Evolutionary conservation across 192 early-diverging fungal genomes (phyloP), one percentile per base, ranked within the genome.

Genomic region (Coemansia sp.): DNA sequence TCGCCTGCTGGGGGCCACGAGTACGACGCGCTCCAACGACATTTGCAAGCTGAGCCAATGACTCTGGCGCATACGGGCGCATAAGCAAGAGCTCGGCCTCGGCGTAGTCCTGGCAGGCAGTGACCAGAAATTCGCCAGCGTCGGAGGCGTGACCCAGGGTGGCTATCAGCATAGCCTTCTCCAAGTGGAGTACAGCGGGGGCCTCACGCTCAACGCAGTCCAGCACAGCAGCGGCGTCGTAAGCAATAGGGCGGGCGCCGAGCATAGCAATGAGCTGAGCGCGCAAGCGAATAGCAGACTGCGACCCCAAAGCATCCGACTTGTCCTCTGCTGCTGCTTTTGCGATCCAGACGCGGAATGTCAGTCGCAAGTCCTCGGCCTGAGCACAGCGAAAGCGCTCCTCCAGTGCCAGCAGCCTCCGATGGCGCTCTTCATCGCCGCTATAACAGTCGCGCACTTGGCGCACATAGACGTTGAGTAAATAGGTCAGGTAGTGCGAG

Each of bases 1-100:
- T 43, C 13, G 42, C 11, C 5, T 43, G 42, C 4, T 23, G 47
- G 3, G n/a, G 33, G 3, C 3, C 28, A 35, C 32, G 35, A 32
- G 32, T 6, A 7, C 58, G 32, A 37, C 32, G 32, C 16, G 16
- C 58, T n/a, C 58, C 35, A 19, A 7, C 1, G n/a, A 9, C 17
- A 21, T 23, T 53, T 43, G 32, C 19, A 23, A 82, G 55, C 11
- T 40, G 68, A 1, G 74, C 79, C 38, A 82, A 68, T 2, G 79
- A 82, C 14, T 7, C 3, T 3, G 28, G 72, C 19, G 64, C 53
- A 3, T 23, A 19, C 3, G 80, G 80, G 6, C 44, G 19, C 35
- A 76, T 61, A 21, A 83, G 67, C 59, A 83, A 49, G 8, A 72
- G 13, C 58, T 83, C 80, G 0, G 80, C 80, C 57, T 78, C 80